Evolutionary conservation across 495 filamentous ascomycete species (phyloP).

Genomic region (Parathielavia appendiculata): DNA sequence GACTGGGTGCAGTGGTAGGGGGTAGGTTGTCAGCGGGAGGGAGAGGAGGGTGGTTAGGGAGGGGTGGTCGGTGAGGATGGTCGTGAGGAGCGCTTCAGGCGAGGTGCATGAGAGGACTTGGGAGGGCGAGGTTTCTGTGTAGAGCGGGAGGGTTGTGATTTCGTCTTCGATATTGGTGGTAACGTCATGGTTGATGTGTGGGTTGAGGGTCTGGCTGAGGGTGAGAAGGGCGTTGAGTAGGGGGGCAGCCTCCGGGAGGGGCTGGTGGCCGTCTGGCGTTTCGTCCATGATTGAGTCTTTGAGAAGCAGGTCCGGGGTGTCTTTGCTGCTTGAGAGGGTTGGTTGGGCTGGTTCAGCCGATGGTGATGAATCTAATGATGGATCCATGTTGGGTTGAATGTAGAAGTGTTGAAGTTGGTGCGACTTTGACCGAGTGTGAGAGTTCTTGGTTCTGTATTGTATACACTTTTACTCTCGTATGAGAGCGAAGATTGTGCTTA

Average conservation of each 20-base stretch:
- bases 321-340: too few relatives aligned
- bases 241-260: background rate
- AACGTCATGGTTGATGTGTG: background rate
- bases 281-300: background rate
- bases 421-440: too few relatives aligned
- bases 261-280: background rate
- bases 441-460: too few relatives aligned
- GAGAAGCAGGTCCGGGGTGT: background rate
- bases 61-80: background rate
- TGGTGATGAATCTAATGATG: background rate
- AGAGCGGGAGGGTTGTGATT: conserved; percentile 13
- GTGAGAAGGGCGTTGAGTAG: background rate
- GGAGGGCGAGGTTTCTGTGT: conserved; percentile 13
- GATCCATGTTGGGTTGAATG: background rate
- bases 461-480: too few relatives aligned
- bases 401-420: too few relatives aligned
- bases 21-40: conserved; percentile 19
- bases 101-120: background rate
- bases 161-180: background rate
- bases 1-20: background rate
- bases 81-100: background rate
- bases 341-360: background rate
- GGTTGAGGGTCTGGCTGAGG: background rate
- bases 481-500: too few relatives aligned
- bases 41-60: background rate